Evolutionary conservation across 768 basidiomycete genomes (phyloP).

Genomic region (Boletus rubroflammeus): DNA sequence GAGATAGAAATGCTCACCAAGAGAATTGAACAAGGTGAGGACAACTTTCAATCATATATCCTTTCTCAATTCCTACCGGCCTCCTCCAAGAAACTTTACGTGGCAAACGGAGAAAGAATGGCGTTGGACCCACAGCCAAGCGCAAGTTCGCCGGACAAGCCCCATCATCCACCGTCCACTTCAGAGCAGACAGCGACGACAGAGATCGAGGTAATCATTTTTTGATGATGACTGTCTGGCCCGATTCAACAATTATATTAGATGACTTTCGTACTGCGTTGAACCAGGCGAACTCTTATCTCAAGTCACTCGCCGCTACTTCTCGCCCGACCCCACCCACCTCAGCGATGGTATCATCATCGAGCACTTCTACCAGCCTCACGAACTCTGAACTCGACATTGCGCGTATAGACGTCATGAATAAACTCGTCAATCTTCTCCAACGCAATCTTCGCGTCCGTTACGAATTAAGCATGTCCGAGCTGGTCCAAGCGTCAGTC

Average conservation of each 20-base stretch:
- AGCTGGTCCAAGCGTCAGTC: slow-evolving; percentile 74
- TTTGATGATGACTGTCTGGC: background rate
- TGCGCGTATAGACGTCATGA: slow-evolving; percentile 61
- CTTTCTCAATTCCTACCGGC: background rate
- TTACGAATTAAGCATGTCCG: slow-evolving; percentile 66
- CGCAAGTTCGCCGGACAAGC: slow-evolving; percentile 35
- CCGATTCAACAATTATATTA: slow-evolving; percentile 21
- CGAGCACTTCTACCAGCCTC: slow-evolving; percentile 35
- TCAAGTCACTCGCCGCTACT: slow-evolving; percentile 54
- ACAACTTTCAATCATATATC: background rate
- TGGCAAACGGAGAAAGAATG: slow-evolving; percentile 31
- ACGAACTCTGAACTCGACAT: slow-evolving; percentile 43
- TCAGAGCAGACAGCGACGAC: slow-evolving; percentile 33
- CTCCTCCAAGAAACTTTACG: slow-evolving; percentile 25
- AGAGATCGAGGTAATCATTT: slow-evolving; percentile 32
- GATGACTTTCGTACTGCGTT: slow-evolving; percentile 76
- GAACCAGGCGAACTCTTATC: slow-evolving; percentile 55
- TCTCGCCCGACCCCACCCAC: slow-evolving; percentile 36
- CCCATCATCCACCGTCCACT: slow-evolving; percentile 26
- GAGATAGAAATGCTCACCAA: slow-evolving; percentile 65
- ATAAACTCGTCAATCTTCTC: slow-evolving; percentile 58
- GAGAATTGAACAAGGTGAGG: slow-evolving; percentile 46
- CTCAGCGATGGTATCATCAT: slow-evolving; percentile 36
- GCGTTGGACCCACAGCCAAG: slow-evolving; percentile 22
- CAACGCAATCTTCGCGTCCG: slow-evolving; percentile 71